phyloP scores from a whole-genome alignment of 176 grass and related monocot species.

The Areca catechu region DNA sequence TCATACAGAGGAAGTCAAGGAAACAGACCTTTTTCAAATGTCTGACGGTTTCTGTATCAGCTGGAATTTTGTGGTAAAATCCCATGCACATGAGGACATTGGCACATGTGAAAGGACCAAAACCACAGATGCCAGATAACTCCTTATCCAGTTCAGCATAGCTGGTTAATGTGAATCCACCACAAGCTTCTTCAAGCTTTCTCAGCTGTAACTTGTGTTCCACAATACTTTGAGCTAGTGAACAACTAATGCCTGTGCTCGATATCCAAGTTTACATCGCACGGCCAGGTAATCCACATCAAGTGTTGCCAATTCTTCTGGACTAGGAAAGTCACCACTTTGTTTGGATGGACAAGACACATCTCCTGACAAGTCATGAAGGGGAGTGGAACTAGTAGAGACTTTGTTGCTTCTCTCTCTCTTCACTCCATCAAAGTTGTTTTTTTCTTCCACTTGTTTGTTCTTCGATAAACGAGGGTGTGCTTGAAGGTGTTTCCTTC shows the following conservation, averaged over 20 bases:
- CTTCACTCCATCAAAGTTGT: background rate
- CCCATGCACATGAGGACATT: slow-evolving; percentile 88
- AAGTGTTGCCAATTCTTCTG: slow-evolving; percentile 47
- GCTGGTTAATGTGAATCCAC: slow-evolving; percentile 13
- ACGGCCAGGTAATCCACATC: slow-evolving; percentile 35
- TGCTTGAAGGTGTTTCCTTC: slow-evolving; percentile 2
- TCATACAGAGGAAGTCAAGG: background rate
- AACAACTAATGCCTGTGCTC: slow-evolving; percentile 54
- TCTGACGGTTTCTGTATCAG: slow-evolving; percentile 62
- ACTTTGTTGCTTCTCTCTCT: slow-evolving; percentile 15
- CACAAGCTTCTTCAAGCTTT: slow-evolving; percentile 39
- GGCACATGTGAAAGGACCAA: slow-evolving; percentile 74
- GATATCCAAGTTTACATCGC: slow-evolving; percentile 60
- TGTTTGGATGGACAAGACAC: background rate
- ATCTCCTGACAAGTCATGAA: too few relatives aligned
- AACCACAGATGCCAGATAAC: slow-evolving; percentile 37
- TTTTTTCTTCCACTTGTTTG: slow-evolving; percentile 24
- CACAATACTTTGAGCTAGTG: slow-evolving; percentile 45
- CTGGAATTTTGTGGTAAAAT: slow-evolving; percentile 56
- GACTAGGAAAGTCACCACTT: slow-evolving; percentile 50
- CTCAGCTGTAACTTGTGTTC: slow-evolving; percentile 34
- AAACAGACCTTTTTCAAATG: slow-evolving; percentile 60
- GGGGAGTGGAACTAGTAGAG: too few relatives aligned
- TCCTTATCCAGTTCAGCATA: slow-evolving; percentile 43
- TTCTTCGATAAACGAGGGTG: slow-evolving; percentile 13